phyloP scores from a whole-genome alignment of 768 basidiomycete species.

The Amylocystis lapponica region DNA sequence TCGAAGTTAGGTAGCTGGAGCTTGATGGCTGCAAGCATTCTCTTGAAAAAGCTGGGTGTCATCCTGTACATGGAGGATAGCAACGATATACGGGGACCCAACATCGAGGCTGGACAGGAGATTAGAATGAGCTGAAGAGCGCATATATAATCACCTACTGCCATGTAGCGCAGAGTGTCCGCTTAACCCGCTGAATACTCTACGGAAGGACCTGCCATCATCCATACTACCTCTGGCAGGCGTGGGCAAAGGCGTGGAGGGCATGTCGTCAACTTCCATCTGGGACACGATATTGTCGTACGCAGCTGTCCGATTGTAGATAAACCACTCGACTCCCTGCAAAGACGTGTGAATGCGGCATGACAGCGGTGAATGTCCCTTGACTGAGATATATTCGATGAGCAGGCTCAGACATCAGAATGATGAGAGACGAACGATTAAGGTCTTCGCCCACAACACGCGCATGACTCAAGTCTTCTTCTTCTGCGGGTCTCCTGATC shows the following conservation, averaged over 20 bases:
- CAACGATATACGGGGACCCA: constrained; percentile 19
- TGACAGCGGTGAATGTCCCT: constrained; percentile 34
- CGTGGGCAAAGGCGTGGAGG: constrained; percentile 12
- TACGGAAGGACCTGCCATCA: constrained; percentile 17
- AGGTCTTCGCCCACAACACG: constrained; percentile 43
- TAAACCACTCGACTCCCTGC: constrained; percentile 88
- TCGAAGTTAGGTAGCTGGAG: constrained; percentile 66
- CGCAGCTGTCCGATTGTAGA: constrained; percentile 86
- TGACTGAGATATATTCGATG: constrained; percentile 13
- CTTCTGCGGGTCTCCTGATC: constrained; percentile 75
- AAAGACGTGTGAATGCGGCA: constrained; percentile 79
- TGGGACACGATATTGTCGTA: constrained; percentile 84
- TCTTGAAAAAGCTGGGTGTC: constrained; percentile 30
- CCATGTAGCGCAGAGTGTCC: constrained; percentile 20
- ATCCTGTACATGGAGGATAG: constrained; percentile 21
- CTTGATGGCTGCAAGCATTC: constrained; percentile 45
- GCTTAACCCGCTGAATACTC: constrained; percentile 26
- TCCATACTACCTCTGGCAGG: constrained; percentile 13
- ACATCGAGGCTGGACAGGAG: constrained; percentile 11
- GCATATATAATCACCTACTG: constrained; percentile 12
- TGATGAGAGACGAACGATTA: constrained; percentile 36
- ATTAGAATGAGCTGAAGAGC: not conserved
- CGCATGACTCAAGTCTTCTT: constrained; percentile 54
- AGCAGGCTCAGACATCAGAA: too few relatives aligned
- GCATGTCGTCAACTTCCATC: constrained; percentile 43